Evolutionary conservation across 2,329 filamentous ascomycete species (phyloP).

Genomic region (Beauveria sp.): DNA sequence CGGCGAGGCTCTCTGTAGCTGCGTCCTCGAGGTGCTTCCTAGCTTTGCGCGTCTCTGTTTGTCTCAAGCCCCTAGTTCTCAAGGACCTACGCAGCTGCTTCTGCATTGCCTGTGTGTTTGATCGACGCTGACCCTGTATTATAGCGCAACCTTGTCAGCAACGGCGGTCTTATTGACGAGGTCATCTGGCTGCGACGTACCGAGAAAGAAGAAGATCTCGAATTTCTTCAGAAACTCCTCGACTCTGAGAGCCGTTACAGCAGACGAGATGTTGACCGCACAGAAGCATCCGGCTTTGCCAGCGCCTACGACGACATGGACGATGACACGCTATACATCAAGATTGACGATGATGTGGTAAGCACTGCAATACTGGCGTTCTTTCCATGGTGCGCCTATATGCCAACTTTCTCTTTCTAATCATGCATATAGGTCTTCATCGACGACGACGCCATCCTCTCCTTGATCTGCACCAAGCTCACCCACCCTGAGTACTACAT

Average conservation of each 20-base stretch:
- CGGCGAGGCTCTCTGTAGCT: not conserved
- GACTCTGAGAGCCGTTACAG: conserved; percentile 29
- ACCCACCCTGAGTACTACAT: conserved; percentile 41
- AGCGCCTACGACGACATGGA: conserved; percentile 37
- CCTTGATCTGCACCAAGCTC: conserved; percentile 44
- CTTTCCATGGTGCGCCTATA: not conserved
- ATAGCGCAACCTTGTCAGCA: conserved; percentile 35
- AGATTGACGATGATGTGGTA: conserved; percentile 32
- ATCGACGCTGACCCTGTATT: conserved; percentile 3
- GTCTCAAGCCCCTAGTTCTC: not conserved
- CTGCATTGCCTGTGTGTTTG: not conserved
- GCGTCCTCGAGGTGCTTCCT: not conserved
- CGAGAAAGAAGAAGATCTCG: conserved; percentile 29
- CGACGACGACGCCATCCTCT: conserved; percentile 37
- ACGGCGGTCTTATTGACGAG: conserved; percentile 37
- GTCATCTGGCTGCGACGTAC: conserved; percentile 38
- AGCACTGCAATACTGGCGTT: conserved; percentile 14
- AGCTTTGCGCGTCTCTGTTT: not conserved
- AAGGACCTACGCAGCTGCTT: not conserved
- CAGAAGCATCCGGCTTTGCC: conserved; percentile 26
- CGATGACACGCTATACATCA: conserved; percentile 35
- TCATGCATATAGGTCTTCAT: conserved; percentile 24
- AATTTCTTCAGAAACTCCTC: conserved; percentile 31
- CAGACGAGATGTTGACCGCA: conserved; percentile 26
- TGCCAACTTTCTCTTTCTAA: not conserved